Conservation (phyloP, 306 rosid species). For the Vicia sativa region DNA sequence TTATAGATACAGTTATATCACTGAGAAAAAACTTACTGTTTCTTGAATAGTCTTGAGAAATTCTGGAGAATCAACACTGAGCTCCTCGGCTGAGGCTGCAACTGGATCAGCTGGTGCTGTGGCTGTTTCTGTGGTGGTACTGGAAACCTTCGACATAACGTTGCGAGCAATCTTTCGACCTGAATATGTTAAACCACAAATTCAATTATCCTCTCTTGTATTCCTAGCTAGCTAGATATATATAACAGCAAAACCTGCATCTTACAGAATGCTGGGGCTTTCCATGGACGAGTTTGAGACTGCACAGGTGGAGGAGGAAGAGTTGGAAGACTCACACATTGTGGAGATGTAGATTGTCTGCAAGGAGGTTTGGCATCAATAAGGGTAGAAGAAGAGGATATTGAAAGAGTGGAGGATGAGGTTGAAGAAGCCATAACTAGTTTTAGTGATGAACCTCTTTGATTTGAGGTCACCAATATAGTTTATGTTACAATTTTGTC, state of each 20-base stretch:
- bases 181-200: conserved; percentile 14
- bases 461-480: conserved; percentile 35
- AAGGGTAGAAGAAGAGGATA: conserved; percentile 71
- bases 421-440: conserved; percentile 72
- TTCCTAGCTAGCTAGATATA: background rate
- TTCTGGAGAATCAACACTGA: conserved; percentile 58
- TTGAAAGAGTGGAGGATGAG: conserved; percentile 56
- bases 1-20: background rate
- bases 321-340: conserved; percentile 72
- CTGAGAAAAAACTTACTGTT: conserved; percentile 54
- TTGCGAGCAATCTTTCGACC: conserved; percentile 80
- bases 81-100: conserved; percentile 40
- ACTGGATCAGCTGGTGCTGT: conserved; percentile 52
- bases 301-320: conserved; percentile 67
- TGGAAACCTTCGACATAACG: conserved; percentile 70
- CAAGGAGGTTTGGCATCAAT: conserved; percentile 61
- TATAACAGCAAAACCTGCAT: background rate
- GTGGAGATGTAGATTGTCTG: conserved; percentile 67
- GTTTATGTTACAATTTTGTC: conserved; percentile 28
- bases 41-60: conserved; percentile 65
- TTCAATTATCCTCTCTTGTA: background rate
- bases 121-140: conserved; percentile 64
- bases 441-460: background rate
- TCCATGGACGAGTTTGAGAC: conserved; percentile 64
- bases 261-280: conserved; percentile 72